Evolutionary conservation across 208 protist genomes (phyloP).

Genomic region (Acanthamoeba royreba): DNA sequence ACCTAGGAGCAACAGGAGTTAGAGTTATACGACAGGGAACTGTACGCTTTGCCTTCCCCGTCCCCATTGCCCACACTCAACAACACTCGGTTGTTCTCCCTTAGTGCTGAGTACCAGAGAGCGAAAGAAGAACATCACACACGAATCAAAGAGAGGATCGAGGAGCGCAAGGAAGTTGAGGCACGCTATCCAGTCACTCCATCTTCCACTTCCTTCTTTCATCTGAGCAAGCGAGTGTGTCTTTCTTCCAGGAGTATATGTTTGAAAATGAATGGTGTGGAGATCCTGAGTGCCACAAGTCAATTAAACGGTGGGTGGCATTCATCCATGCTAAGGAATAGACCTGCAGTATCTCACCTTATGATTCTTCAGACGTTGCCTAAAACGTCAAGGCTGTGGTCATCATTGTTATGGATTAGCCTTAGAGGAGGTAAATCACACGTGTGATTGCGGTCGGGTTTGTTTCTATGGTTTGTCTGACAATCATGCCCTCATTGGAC

Average conservation of each 20-base stretch:
- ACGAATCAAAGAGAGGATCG: neutral
- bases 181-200: neutral
- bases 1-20: neutral
- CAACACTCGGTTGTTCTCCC: neutral
- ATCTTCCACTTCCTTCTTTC: neutral
- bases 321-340: neutral
- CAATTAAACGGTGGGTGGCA: neutral
- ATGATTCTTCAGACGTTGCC: neutral
- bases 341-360: too few relatives aligned
- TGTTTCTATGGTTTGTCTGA: neutral
- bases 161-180: neutral
- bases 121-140: neutral
- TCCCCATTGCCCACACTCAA: neutral
- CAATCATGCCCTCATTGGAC: neutral
- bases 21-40: neutral
- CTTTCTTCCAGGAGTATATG: neutral
- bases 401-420: neutral
- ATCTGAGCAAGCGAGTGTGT: neutral
- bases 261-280: neutral
- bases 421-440: neutral
- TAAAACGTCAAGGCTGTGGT: neutral
- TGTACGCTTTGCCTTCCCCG: neutral
- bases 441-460: neutral
- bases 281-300: neutral
- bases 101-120: neutral